Base-by-base conservation (phyloP, 2,329 filamentous ascomycete species). In the Alternaria arbusti region DNA sequence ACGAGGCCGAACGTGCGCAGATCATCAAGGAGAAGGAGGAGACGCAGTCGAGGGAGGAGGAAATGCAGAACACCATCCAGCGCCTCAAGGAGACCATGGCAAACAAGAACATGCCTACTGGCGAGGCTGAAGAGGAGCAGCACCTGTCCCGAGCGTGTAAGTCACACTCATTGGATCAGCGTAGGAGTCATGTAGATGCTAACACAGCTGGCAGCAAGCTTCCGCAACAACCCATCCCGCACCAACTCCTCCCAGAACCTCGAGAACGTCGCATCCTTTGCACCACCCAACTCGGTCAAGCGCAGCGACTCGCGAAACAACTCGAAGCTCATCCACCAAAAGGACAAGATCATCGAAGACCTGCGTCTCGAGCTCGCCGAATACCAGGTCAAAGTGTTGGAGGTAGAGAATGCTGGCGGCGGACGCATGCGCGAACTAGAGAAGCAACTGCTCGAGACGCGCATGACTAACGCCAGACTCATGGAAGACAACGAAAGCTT, bases 401-500 rank as follows among this genome's bases (percentile, higher is more conserved):
- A 98, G 80, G 90, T 96, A 58, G 94, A 98, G 81, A 97, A 97
- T 79, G 89, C 92, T 80, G 95, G 94, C 56, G 95, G 94, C 57
- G 94, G 93, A 49, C 90, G 92, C 26, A 84, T 97, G 75, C 91
- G 93, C 70, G 93, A 97, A 80, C 87, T 98, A n/a, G 94, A 98
- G 82, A 91, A 91, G 72, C 88, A 92, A 68, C 87, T 98, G 56
- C 89, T 97, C 82, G 95, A 98, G 77, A 91, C 93, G 43, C 93
- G 94, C 74, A 96, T 98, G 91, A 91, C 94, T 70, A 99, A 98
- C 77, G 96, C 96, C 61, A 89, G 94, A 49, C 85, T 99, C 67
- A 96, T 97, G 92, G 96, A 99, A 82, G 96, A 99, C 81, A 98
- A 98, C 75, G 96, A 99, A 82, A 97, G 94, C 82, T 99, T 97